Conservation (phyloP, 2,329 filamentous ascomycete species). For the Aspergillaceae sp. region DNA sequence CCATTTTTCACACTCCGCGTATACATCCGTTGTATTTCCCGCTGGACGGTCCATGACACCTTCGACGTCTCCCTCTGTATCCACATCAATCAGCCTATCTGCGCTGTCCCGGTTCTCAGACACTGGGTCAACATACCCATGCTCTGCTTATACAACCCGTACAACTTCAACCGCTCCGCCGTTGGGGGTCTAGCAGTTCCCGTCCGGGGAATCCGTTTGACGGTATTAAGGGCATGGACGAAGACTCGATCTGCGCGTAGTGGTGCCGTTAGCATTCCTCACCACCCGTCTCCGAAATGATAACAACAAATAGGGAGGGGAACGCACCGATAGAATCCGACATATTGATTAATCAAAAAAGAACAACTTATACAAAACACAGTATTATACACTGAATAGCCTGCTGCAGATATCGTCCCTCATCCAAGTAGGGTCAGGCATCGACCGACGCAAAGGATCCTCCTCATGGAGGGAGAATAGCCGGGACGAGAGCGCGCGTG, state of each 20-base stretch:
- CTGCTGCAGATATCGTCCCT: conserved; percentile 4
- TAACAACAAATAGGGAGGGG: neutral
- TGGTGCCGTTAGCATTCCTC: neutral
- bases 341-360: conserved; percentile 23
- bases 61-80: conserved; percentile 78
- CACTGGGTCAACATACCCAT: conserved; percentile 54
- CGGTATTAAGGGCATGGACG: conserved; percentile 95
- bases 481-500: neutral
- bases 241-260: conserved; percentile 78
- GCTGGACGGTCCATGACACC: conserved; percentile 81
- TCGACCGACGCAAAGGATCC: conserved; percentile 16
- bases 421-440: conserved; percentile 26
- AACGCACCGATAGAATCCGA: conserved; percentile 41
- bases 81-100: neutral
- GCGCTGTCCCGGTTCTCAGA: neutral
- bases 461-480: conserved; percentile 16
- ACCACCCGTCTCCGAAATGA: neutral
- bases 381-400: no score
- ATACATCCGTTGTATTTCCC: conserved; percentile 42
- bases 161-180: conserved; percentile 76
- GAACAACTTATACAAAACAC: no score
- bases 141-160: conserved; percentile 97
- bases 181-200: conserved; percentile 82
- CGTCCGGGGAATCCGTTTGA: conserved; percentile 93
- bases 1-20: conserved; percentile 59